These are phyloP conservation scores for Sugiyamaella smithiae DNA, from an alignment of 805 yeast species.

Conservation along the genomic window DNA sequence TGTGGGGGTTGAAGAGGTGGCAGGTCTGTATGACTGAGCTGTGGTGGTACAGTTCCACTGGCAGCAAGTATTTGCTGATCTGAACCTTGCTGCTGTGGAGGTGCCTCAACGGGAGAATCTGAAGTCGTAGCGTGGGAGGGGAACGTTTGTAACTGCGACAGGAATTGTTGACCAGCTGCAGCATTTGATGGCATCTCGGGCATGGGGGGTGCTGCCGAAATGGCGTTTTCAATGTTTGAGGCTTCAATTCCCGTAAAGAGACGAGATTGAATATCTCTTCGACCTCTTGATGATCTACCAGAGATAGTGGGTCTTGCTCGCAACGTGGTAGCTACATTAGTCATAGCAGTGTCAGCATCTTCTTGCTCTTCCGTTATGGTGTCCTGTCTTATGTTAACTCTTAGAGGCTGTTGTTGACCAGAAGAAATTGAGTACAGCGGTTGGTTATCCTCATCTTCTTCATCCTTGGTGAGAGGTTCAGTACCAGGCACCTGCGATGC, in stretches of 20 bases:
- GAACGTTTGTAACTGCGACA: conserved; percentile 21
- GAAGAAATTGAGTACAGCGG: conserved; percentile 3
- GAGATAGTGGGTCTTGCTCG: conserved; percentile 31
- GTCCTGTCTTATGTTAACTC: conserved; percentile 27
- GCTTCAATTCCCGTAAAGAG: conserved; percentile 30
- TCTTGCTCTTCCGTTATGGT: conserved; percentile 27
- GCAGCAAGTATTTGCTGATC: too few species aligned
- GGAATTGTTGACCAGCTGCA: conserved; percentile 11
- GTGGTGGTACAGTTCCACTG: background rate
- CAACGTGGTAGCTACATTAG: conserved; percentile 32
- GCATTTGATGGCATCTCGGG: conserved; percentile 1
- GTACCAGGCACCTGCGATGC: conserved; percentile 7
- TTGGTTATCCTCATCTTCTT: conserved; percentile 15
- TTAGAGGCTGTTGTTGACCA: conserved; percentile 18
- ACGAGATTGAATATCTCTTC: conserved; percentile 33
- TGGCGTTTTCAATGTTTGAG: conserved; percentile 21
- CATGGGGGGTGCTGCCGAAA: conserved; percentile 7
- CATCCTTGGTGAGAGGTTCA: conserved; percentile 6
- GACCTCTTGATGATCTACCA: conserved; percentile 28
- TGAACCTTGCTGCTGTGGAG: background rate
- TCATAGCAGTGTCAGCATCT: conserved; percentile 30
- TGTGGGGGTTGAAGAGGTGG: conserved; percentile 1
- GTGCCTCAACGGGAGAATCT: background rate
- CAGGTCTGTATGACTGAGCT: background rate
- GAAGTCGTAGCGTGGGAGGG: background rate